phyloP scores from a whole-genome alignment of 306 rosid species.

The Potentilla sterilis region DNA sequence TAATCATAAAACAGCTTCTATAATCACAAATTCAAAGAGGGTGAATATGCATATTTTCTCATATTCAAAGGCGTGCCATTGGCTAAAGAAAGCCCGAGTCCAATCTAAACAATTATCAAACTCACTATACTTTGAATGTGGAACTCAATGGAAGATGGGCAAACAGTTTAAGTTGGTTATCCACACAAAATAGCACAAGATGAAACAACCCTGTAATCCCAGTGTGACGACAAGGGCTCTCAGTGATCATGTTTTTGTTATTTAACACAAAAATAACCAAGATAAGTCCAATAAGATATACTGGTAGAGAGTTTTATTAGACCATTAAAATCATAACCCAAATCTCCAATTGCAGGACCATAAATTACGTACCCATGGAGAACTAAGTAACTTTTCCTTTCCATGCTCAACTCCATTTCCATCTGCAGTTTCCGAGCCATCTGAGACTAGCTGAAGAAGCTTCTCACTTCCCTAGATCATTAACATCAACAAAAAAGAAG shows the following conservation, averaged over 20 bases:
- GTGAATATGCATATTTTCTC: background rate
- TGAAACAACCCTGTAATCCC: background rate
- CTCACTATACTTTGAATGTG: background rate
- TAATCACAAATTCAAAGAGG: no score
- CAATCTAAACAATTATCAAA: background rate
- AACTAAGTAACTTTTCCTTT: constrained; percentile 20
- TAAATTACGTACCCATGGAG: constrained; percentile 52
- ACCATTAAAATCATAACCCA: background rate
- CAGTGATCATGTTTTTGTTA: background rate
- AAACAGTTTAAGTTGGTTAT: background rate
- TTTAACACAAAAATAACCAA: background rate
- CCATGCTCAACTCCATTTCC: constrained; percentile 33
- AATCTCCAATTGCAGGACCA: constrained; percentile 10
- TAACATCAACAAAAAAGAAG: constrained; percentile 20
- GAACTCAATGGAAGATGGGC: background rate
- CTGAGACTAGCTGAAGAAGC: constrained; percentile 70
- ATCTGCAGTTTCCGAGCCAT: constrained; percentile 32
- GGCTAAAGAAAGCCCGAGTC: background rate
- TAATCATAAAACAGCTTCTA: background rate
- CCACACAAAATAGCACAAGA: background rate
- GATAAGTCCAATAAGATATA: background rate
- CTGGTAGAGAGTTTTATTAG: background rate
- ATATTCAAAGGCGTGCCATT: background rate
- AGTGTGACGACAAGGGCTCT: background rate
- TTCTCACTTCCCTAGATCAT: constrained; percentile 80